Evolutionary conservation across 495 filamentous ascomycete species (phyloP).

Genomic region (Aspergillus sclerotioniger): DNA sequence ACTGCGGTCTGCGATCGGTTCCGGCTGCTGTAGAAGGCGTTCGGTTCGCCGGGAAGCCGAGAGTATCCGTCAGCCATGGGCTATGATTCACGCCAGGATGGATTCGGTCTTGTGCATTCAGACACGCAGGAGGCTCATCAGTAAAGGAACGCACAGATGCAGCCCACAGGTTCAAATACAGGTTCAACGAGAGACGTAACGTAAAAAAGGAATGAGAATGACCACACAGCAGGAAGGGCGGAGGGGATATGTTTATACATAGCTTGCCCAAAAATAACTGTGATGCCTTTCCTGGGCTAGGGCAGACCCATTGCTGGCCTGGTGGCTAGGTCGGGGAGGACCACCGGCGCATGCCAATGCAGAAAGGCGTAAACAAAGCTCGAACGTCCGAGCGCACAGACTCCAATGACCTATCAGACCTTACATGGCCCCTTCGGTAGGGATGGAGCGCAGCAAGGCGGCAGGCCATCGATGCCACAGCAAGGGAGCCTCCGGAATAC

Average conservation of each 20-base stretch:
- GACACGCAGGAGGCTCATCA: constrained; percentile 15
- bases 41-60: constrained; percentile 35
- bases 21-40: constrained; percentile 31
- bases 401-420: constrained; percentile 43
- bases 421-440: constrained; percentile 46
- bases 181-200: constrained; percentile 9
- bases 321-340: constrained; percentile 31
- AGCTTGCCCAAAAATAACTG: constrained; percentile 26
- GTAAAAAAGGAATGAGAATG: constrained; percentile 14
- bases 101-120: constrained; percentile 1
- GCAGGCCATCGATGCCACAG: constrained; percentile 29
- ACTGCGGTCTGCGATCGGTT: constrained; percentile 39
- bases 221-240: constrained; percentile 20
- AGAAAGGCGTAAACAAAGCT: constrained; percentile 43
- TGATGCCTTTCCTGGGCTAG: constrained; percentile 8
- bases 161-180: neutral
- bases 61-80: constrained; percentile 45
- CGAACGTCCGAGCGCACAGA: constrained; percentile 34
- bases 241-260: constrained; percentile 43
- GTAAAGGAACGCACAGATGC: constrained; percentile 4
- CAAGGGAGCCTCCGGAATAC: constrained; percentile 32
- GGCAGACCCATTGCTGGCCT: constrained; percentile 2
- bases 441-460: constrained; percentile 47
- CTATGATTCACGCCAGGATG: constrained; percentile 25
- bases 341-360: constrained; percentile 44